These are phyloP conservation scores for Sugiyamaella grinbergsii DNA, from an alignment of 1,139 yeast species.

Conservation along the genomic window DNA sequence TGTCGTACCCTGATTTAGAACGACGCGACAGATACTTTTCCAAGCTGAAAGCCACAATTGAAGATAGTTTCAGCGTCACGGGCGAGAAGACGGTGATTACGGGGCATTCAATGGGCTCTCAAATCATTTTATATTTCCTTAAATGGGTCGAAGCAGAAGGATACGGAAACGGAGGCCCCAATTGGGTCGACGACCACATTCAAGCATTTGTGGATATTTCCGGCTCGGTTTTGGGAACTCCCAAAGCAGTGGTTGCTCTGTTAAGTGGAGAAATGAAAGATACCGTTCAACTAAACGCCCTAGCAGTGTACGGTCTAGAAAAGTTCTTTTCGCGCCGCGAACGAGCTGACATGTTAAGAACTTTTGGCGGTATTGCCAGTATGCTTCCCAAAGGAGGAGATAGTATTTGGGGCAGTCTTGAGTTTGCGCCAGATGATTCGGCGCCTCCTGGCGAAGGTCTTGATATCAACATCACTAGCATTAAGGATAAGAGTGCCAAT, in stretches of 20 bases:
- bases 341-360: slow-evolving; percentile 77
- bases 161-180: slow-evolving; percentile 84
- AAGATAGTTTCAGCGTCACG: slow-evolving; percentile 50
- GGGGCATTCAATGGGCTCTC: slow-evolving; percentile 98
- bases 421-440: slow-evolving; percentile 57
- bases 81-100: slow-evolving; percentile 77
- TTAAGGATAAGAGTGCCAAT: slow-evolving; percentile 15
- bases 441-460: slow-evolving; percentile 27
- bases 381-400: slow-evolving; percentile 97
- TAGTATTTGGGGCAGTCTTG: slow-evolving; percentile 74
- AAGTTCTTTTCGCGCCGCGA: slow-evolving; percentile 89
- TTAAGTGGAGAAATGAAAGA: slow-evolving; percentile 98
- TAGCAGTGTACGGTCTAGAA: slow-evolving; percentile 93
- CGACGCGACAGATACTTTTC: slow-evolving; percentile 82
- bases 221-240: slow-evolving; percentile 89
- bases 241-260: slow-evolving; percentile 87
- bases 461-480: background rate
- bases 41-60: slow-evolving; percentile 71
- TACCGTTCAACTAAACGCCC: slow-evolving; percentile 87
- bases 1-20: slow-evolving; percentile 86
- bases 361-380: slow-evolving; percentile 92
- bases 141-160: slow-evolving; percentile 97
- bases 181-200: slow-evolving; percentile 84
- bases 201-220: slow-evolving; percentile 82
- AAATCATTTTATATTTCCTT: slow-evolving; percentile 79